Evolutionary conservation across 192 early-diverging fungal species (phyloP), one percentile per base, ranked within the genome.

Genomic region (Chytriomyces hyalinus): DNA sequence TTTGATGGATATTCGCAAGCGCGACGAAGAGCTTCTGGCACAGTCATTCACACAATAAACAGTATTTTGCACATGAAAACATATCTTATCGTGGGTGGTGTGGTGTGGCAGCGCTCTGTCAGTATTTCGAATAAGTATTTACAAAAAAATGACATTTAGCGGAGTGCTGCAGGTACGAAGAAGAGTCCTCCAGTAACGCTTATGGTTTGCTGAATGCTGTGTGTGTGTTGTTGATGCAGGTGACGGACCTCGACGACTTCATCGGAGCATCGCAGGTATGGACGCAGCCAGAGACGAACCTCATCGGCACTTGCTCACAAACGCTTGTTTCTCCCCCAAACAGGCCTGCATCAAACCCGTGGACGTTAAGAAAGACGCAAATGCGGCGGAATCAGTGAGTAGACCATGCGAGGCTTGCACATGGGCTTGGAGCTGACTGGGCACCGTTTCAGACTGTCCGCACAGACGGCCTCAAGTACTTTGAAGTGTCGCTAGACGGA

Each of bases 211-310:
- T 57, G 53, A 57, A 65, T 1, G 63, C 63, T 65, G 36, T 36
- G 36, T 36, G 36, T 36, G 36, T 36, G 36, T 26, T 22, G 26
- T 65, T 1, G 15, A 86, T 97, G 61, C 85, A 91, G 57, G 85
- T 99, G 9, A 94, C 95, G 2, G 97, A 98, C 86, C 90, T 99
- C 50, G 95, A 99, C 79, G 98, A 99, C 86, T 99, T 92, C 71
- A 98, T 99, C 77, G 88, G 93, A 22, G 97, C 98, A 6, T 97
- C 95, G 47, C 96, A 98, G 80, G 77, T 78, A 36, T 36, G 36
- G 36, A 36, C 36, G 36, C 1, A 36, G 36, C 36, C 36, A 36
- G 53, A 62, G 51, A 49, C 50, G 22, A 28, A 67, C 48, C 17
- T n/a, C 17, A 26, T 1, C 44, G 70, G 49, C 15, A 46, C 20